Base-by-base conservation (phyloP, 1,139 yeast species). In the Taphrina wiesneri region DNA sequence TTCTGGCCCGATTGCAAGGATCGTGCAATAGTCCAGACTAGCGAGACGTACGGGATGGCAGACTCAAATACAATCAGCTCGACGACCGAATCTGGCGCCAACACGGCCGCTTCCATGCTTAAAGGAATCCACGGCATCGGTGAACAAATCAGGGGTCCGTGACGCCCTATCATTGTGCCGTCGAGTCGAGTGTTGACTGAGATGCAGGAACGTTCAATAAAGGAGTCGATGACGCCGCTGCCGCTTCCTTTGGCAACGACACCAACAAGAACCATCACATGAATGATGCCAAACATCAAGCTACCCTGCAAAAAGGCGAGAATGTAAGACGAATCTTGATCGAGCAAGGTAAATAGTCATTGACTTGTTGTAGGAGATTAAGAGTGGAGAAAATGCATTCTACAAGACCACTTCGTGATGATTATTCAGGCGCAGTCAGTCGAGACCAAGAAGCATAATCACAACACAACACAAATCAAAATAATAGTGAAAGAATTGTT, bases 81-180 rank as follows among this genome's bases (percentile, higher is more conserved):
- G 28, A 39, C 28, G n/a, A 39, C 57, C 28, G 41, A 60, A 21
- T 34, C 36, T 2, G 56, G 57, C 30, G 57, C 57, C 39, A 49
- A 41, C 51, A 25, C 45, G 23, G 21, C 28, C 30, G 57, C 36
- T 28, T 54, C 52, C 41, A 30, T 60, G 47, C 39, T 51, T 23
- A 52, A 53, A 17, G 64, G 64, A 19, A 26, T 60, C 32, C 64
- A 60, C 23, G 64, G 64, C 57, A 39, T 60, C 41, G 64, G 64
- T 57, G 64, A 60, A 53, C 56, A 49, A 17, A 51, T 60, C 32
- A 36, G 64, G 9, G 51, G 51, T 45, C 17, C 17, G 17, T n/a
- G 21, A 41, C 30, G n/a, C 30, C 49, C 19, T 5, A 9, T 39
- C 43, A n/a, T 39, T n/a, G 17, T 3, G 7, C 11, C 26, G 49